Conservation (phyloP, 441 rosid genomes). For the Breynia disticha region DNA sequence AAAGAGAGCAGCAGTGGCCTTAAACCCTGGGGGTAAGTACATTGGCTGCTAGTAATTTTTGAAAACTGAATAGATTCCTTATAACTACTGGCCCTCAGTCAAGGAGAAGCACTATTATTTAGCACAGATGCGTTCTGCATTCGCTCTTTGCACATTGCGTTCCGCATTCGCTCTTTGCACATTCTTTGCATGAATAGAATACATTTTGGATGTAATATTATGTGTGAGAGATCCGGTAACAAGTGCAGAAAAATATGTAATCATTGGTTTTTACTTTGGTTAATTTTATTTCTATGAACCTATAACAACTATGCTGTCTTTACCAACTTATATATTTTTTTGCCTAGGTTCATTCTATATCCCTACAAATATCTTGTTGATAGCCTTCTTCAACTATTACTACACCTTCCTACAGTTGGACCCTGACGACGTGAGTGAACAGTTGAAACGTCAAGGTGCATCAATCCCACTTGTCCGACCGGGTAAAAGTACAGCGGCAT, state of each 20-base stretch:
- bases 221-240: too few relatives aligned
- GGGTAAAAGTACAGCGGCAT: slow-evolving; percentile 89
- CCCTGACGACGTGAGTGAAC: slow-evolving; percentile 96
- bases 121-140: too few relatives aligned
- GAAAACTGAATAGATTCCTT: neutral
- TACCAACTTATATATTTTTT: neutral
- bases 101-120: too few relatives aligned
- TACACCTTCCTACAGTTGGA: slow-evolving; percentile 96
- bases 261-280: too few relatives aligned
- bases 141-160: too few relatives aligned
- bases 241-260: too few relatives aligned
- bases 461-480: slow-evolving; percentile 95
- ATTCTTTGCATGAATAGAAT: too few relatives aligned
- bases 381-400: slow-evolving; percentile 97
- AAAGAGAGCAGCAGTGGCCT: slow-evolving; percentile 75
- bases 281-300: too few relatives aligned
- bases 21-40: slow-evolving; percentile 81
- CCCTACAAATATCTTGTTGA: slow-evolving; percentile 79
- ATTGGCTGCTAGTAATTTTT: slow-evolving; percentile 9
- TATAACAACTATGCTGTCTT: neutral
- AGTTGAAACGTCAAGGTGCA: slow-evolving; percentile 93
- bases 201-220: too few relatives aligned
- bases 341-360: slow-evolving; percentile 88
- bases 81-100: too few relatives aligned
- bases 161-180: too few relatives aligned